A percentile compares a stretch with the other conserved stretches of the same genome.
Evolutionary conservation across 768 basidiomycete species (phyloP).

Genomic region (Lactarius sp.): DNA sequence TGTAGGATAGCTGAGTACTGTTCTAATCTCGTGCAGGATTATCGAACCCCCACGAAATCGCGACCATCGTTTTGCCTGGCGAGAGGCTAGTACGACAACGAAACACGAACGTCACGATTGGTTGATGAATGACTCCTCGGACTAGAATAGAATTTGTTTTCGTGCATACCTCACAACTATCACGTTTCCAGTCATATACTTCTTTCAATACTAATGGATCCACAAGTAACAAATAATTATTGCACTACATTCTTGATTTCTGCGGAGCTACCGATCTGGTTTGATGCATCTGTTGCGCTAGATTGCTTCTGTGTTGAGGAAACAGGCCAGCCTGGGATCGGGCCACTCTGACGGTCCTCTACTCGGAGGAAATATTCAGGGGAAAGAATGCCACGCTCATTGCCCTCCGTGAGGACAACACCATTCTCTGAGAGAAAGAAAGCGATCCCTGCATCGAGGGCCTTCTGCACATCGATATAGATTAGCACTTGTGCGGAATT

Average conservation of each 20-base stretch:
- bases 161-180: neutral
- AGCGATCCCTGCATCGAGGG: slow-evolving; percentile 59
- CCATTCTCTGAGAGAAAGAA: slow-evolving; percentile 84
- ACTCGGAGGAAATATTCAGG: slow-evolving; percentile 68
- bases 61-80: neutral
- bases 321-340: slow-evolving; percentile 29
- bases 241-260: neutral
- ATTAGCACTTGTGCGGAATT: slow-evolving; percentile 72
- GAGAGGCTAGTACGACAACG: neutral
- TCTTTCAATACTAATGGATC: neutral
- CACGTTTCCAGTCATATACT: neutral
- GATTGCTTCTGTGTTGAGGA: neutral
- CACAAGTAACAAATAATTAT: neutral
- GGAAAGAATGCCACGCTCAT: slow-evolving; percentile 54
- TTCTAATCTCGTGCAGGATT: slow-evolving; percentile 15
- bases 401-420: slow-evolving; percentile 81
- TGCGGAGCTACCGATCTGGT: neutral
- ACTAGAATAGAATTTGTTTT: slow-evolving; percentile 7
- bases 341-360: slow-evolving; percentile 41
- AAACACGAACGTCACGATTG: slow-evolving; percentile 14
- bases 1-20: neutral
- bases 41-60: slow-evolving; percentile 1
- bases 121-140: slow-evolving; percentile 21
- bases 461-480: slow-evolving; percentile 70
- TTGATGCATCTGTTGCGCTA: slow-evolving; percentile 1